These are phyloP conservation scores for Quercus tomentella DNA, from an alignment of 331 rosid genomes.

Conservation along the genomic window DNA sequence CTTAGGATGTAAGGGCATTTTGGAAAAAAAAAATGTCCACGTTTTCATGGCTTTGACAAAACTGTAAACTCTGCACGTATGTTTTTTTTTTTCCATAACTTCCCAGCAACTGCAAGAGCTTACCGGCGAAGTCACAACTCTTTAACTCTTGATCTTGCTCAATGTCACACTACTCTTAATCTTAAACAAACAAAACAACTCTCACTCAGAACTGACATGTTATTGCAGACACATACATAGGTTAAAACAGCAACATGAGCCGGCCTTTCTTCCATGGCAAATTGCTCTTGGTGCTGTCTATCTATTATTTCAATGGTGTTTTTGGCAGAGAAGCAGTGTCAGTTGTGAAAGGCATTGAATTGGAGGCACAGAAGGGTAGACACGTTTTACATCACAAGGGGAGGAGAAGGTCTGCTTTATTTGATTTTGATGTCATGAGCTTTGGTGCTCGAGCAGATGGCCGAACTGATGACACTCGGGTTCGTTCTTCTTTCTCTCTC, in stretches of 20 bases:
- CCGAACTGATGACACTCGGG: constrained; percentile 36
- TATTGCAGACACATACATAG: background rate
- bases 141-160: background rate
- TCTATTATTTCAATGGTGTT: constrained; percentile 19
- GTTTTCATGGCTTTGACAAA: no score
- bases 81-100: no score
- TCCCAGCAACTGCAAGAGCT: background rate
- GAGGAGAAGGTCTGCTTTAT: constrained; percentile 13
- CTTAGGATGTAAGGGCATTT: no score
- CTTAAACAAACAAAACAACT: background rate
- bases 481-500: background rate
- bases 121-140: no score
- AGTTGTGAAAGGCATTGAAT: background rate
- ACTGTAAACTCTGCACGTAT: no score
- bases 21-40: no score
- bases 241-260: constrained; percentile 24
- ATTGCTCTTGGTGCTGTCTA: constrained; percentile 16
- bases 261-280: background rate
- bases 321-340: constrained; percentile 10
- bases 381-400: background rate
- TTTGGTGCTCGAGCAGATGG: constrained; percentile 48
- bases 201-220: background rate
- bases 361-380: constrained; percentile 7
- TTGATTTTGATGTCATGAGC: constrained; percentile 33
- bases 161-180: background rate